Evolutionary conservation across 2,329 filamentous ascomycete species (phyloP).

Genomic region (Calonectria fujianensis): DNA sequence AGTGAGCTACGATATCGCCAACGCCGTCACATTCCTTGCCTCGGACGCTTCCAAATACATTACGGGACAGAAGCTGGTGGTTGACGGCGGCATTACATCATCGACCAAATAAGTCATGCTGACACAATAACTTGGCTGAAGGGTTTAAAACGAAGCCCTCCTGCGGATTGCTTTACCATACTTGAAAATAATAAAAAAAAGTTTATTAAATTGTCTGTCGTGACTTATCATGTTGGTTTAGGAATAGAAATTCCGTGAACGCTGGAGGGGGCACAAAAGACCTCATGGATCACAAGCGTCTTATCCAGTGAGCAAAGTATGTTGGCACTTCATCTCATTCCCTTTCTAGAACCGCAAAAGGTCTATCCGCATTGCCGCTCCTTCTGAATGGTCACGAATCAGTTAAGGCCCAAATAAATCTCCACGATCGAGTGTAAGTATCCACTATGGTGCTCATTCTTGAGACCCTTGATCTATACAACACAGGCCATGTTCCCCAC

Average conservation of each 20-base stretch:
- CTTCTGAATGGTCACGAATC: too few species aligned
- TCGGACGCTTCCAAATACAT: constrained; percentile 26
- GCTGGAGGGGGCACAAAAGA: too few species aligned
- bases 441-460: too few species aligned
- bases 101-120: neutral
- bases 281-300: too few species aligned
- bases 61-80: constrained; percentile 35
- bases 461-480: too few species aligned
- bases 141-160: neutral
- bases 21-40: constrained; percentile 19
- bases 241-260: too few species aligned
- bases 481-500: neutral
- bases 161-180: neutral
- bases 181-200: neutral
- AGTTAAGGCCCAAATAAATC: too few species aligned
- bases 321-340: neutral
- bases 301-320: too few species aligned
- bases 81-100: constrained; percentile 33
- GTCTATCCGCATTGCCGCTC: too few species aligned
- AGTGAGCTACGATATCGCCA: constrained; percentile 19
- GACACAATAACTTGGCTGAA: neutral
- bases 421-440: too few species aligned
- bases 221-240: too few species aligned
- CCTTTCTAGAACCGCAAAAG: neutral
- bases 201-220: too few species aligned